phyloP scores from a whole-genome alignment of 228 moss, liverwort and hornwort genomes.

The Sphagnum magellanicum region DNA sequence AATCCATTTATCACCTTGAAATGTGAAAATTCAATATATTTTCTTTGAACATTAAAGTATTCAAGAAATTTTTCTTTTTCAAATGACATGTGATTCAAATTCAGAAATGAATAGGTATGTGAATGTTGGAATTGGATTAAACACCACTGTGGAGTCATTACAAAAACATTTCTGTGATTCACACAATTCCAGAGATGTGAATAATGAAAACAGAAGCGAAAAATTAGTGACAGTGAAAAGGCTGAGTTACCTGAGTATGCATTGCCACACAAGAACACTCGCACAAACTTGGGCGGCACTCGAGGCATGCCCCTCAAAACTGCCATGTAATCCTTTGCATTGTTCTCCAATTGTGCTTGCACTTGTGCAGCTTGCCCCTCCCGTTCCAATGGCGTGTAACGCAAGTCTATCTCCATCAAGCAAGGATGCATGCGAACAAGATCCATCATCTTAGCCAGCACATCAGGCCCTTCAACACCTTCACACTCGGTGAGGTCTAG shows the following conservation, averaged over 20 bases:
- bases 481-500: accelerated
- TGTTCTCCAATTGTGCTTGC: neutral
- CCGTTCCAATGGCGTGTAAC: neutral
- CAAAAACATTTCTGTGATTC: too few species aligned
- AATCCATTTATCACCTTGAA: too few species aligned
- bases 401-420: neutral
- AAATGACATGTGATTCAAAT: too few species aligned
- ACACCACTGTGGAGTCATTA: too few species aligned
- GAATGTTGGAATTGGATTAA: too few species aligned
- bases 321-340: neutral
- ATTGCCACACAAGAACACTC: neutral
- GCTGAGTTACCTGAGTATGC: neutral
- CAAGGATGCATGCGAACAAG: too few species aligned
- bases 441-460: neutral
- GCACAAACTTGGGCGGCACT: neutral
- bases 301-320: neutral
- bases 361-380: neutral
- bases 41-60: too few species aligned
- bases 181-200: too few species aligned
- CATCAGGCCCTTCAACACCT: neutral
- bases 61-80: too few species aligned
- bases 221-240: neutral
- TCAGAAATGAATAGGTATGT: too few species aligned
- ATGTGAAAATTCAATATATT: too few species aligned
- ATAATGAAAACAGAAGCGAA: too few species aligned